Percentiles rank a stretch among this genome's conserved stretches.
Conservation (phyloP, 805 yeast genomes). For the Yamadazyma sp. region DNA sequence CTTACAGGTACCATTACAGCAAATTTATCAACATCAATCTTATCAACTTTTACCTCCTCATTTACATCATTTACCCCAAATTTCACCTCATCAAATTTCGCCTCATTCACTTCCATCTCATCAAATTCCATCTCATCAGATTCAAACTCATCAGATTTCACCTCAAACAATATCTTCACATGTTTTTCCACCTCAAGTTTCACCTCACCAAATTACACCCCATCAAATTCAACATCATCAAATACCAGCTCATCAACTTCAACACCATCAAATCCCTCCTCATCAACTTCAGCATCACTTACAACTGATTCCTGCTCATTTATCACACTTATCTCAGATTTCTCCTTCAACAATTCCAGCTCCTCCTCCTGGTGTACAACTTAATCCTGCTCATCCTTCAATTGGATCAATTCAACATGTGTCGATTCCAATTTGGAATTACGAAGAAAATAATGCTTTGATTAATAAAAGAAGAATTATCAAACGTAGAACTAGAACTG, state of each 20-base stretch:
- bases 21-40: not conserved
- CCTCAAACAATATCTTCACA: not conserved
- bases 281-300: not conserved
- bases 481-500: slow-evolving; percentile 67
- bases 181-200: slow-evolving; percentile 1
- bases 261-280: not conserved
- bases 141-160: not conserved
- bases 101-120: not conserved
- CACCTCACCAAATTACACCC: not conserved
- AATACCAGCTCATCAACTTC: not conserved
- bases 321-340: no score
- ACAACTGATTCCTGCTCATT: not conserved
- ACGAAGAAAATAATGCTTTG: slow-evolving; percentile 14
- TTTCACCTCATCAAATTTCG: no score
- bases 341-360: slow-evolving; percentile 5
- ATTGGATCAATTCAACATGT: not conserved
- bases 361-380: not conserved
- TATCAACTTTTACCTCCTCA: not conserved
- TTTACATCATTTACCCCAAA: no score
- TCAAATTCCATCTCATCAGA: not conserved
- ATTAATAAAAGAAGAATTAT: slow-evolving; percentile 39
- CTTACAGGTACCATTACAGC: not conserved
- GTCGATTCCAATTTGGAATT: slow-evolving; percentile 8
- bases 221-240: slow-evolving; percentile 2
- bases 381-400: not conserved